Percentiles rank a stretch among this genome's conserved stretches.
phyloP scores from a whole-genome alignment of 1,284 basidiomycete species.

The Neolentinus lepideus region DNA sequence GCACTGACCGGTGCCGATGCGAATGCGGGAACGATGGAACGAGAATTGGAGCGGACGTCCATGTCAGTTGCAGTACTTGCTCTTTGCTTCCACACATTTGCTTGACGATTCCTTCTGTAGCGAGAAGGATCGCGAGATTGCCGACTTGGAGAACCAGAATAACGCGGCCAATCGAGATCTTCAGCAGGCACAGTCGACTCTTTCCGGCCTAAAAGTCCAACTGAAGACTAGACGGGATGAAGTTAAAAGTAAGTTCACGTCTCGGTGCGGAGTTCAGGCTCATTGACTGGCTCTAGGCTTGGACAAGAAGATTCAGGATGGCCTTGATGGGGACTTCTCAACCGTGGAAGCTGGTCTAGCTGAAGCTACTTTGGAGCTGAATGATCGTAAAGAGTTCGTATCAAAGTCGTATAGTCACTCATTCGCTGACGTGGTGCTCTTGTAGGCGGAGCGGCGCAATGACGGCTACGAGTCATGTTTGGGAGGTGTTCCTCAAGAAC shows the following conservation, averaged over 20 bases:
- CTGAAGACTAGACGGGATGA: slow-evolving; percentile 61
- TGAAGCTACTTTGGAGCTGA: slow-evolving; percentile 47
- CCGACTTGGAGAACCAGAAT: slow-evolving; percentile 45
- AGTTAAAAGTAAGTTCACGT: slow-evolving; percentile 42
- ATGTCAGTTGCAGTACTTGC: slow-evolving; percentile 34
- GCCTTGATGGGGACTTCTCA: slow-evolving; percentile 26
- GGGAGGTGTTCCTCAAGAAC: slow-evolving; percentile 51
- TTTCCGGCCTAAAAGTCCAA: slow-evolving; percentile 52
- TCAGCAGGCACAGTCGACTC: slow-evolving; percentile 54
- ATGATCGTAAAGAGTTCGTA: slow-evolving; percentile 47
- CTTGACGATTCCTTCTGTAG: slow-evolving; percentile 27
- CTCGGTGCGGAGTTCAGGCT: not conserved
- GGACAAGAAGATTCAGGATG: slow-evolving; percentile 46
- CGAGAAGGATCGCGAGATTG: slow-evolving; percentile 58
- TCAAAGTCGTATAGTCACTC: slow-evolving; percentile 2
- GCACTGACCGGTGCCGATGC: slow-evolving; percentile 57
- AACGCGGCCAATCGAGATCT: slow-evolving; percentile 45
- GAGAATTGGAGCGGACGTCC: slow-evolving; percentile 52
- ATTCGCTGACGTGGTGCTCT: not conserved
- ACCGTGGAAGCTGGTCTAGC: slow-evolving; percentile 51
- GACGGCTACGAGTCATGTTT: slow-evolving; percentile 46
- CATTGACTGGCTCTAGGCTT: slow-evolving; percentile 31
- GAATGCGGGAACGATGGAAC: slow-evolving; percentile 62
- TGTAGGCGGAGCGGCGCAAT: slow-evolving; percentile 20
- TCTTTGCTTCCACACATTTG: not conserved